These are phyloP conservation scores for Paramecium primaurelia DNA, from an alignment of 73 alveolate species.

Conservation along the genomic window DNA sequence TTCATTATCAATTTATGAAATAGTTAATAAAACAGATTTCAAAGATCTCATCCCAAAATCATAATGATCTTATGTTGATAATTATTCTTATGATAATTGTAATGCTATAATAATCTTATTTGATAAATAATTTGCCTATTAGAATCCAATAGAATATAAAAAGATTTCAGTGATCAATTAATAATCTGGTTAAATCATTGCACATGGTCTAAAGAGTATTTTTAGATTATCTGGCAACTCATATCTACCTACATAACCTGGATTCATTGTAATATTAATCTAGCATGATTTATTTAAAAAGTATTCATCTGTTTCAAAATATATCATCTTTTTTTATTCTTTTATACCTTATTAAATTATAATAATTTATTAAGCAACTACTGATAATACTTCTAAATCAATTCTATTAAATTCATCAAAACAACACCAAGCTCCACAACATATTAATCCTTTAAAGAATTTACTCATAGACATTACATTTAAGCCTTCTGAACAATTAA, in stretches of 20 bases:
- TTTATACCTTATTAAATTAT: slow-evolving; percentile 76
- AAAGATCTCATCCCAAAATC: slow-evolving; percentile 99
- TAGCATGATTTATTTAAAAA: slow-evolving; percentile 84
- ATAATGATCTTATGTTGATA: slow-evolving; percentile 96
- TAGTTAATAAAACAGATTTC: slow-evolving; percentile 97
- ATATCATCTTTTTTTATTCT: slow-evolving; percentile 54
- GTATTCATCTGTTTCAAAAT: slow-evolving; percentile 77
- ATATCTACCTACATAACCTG: slow-evolving; percentile 97
- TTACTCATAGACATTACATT: slow-evolving; percentile 91
- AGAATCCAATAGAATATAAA: slow-evolving; percentile 94
- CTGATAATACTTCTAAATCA: slow-evolving; percentile 90
- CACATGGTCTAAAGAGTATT: slow-evolving; percentile 96
- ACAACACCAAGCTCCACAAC: slow-evolving; percentile 97
- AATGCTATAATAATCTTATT: slow-evolving; percentile 66
- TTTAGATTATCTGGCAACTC: slow-evolving; percentile 97
- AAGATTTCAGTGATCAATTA: slow-evolving; percentile 91
- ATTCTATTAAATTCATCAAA: slow-evolving; percentile 98
- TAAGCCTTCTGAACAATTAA: slow-evolving; percentile 95
- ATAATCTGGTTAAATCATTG: slow-evolving; percentile 99
- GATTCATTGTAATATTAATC: slow-evolving; percentile 97
- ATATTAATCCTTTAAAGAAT: slow-evolving; percentile 93
- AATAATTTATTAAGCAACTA: slow-evolving; percentile 76
- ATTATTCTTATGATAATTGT: slow-evolving; percentile 93
- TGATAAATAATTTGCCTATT: slow-evolving; percentile 88
- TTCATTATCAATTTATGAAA: slow-evolving; percentile 87